Evolutionary conservation across 805 yeast species (phyloP).

Genomic region (Candida chauliodis): DNA sequence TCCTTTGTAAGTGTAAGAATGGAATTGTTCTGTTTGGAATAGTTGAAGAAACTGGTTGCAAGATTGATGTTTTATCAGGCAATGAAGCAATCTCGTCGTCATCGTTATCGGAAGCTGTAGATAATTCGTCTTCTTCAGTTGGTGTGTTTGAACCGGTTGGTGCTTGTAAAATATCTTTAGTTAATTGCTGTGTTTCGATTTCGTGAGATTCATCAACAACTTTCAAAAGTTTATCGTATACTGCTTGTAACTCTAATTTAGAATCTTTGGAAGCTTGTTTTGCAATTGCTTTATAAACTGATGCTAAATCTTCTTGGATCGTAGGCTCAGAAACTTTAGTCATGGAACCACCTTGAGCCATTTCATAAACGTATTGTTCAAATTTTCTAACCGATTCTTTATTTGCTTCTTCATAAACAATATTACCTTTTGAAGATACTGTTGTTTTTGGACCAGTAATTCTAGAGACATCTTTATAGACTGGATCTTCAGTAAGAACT

Average conservation of each 20-base stretch:
- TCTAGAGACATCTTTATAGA: conserved; percentile 88
- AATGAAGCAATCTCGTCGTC: conserved; percentile 86
- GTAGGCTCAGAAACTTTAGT: conserved; percentile 71
- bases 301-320: conserved; percentile 79
- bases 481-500: conserved; percentile 76
- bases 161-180: conserved; percentile 46
- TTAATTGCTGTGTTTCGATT: conserved; percentile 63
- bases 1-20: conserved; percentile 87
- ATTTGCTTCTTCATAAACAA: conserved; percentile 78
- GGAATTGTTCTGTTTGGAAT: conserved; percentile 86
- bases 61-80: conserved; percentile 64
- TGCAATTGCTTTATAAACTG: conserved; percentile 76
- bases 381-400: conserved; percentile 90
- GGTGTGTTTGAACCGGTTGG: conserved; percentile 43
- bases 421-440: conserved; percentile 83
- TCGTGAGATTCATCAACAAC: conserved; percentile 68
- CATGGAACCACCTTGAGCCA: conserved; percentile 91
- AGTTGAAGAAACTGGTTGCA: conserved; percentile 68
- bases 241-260: conserved; percentile 65
- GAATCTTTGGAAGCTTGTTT: conserved; percentile 60
- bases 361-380: conserved; percentile 91
- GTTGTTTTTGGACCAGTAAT: conserved; percentile 95
- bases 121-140: conserved; percentile 34
- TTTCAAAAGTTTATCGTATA: conserved; percentile 67
- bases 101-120: conserved; percentile 43